A percentile compares a stretch with the other conserved stretches of the same genome.
Evolutionary conservation across 2,329 filamentous ascomycete species (phyloP).

Genomic region (Neurospora crassa): DNA sequence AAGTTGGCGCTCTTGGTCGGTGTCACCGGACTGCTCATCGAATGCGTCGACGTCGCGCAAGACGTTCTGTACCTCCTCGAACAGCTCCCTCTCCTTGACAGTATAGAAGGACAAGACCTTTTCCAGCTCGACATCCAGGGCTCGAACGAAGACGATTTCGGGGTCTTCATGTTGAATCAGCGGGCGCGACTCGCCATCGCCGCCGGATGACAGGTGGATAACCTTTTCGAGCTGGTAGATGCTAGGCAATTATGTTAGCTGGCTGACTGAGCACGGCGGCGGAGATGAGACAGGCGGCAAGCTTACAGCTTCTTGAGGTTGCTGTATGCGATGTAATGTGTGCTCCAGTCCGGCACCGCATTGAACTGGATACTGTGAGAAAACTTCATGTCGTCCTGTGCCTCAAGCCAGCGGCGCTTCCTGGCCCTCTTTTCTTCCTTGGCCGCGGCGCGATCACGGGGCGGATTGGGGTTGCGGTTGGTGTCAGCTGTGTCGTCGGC

Average conservation of each 20-base stretch:
- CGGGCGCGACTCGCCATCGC: conserved; percentile 77
- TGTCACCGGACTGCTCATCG: conserved; percentile 31
- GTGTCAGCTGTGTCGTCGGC: neutral
- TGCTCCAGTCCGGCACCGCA: conserved; percentile 98
- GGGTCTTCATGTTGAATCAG: conserved; percentile 67
- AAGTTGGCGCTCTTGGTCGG: conserved; percentile 30
- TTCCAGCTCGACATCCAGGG: conserved; percentile 81
- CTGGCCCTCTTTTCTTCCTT: conserved; percentile 37
- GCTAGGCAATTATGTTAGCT: conserved; percentile 33
- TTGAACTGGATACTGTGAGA: conserved; percentile 99
- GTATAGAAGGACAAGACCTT: conserved; percentile 90
- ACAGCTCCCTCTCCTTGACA: conserved; percentile 80
- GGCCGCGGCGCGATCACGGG: conserved; percentile 6
- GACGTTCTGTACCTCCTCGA: conserved; percentile 70
- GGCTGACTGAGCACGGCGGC: neutral
- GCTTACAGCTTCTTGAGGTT: conserved; percentile 94
- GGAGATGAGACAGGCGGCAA: neutral
- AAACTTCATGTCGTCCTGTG: conserved; percentile 94
- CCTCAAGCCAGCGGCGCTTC: conserved; percentile 62
- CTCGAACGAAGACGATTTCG: conserved; percentile 70
- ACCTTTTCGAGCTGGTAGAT: conserved; percentile 94
- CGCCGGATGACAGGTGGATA: conserved; percentile 50
- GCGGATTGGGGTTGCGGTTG: conserved; percentile 1
- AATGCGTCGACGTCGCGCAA: conserved; percentile 63
- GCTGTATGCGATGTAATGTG: conserved; percentile 95